Evolutionary conservation across 2,329 filamentous ascomycete genomes (phyloP), one percentile per base, ranked within the genome.

Genomic region (Scedosporium aurantiacum): DNA sequence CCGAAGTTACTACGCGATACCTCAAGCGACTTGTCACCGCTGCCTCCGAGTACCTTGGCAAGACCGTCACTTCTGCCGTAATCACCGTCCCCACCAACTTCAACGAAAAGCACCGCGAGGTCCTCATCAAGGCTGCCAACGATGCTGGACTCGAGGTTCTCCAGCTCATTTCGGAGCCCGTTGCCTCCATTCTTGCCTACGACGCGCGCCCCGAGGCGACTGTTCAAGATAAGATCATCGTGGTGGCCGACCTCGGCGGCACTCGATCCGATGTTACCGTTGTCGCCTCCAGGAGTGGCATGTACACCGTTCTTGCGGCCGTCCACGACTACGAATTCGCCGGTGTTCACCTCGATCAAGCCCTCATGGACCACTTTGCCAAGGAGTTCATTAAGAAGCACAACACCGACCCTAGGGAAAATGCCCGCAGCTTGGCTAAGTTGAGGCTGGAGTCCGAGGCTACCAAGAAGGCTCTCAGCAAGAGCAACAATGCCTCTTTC

Each of bases 321-420:
- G 85, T 88, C 32, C 94, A 97, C 78, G 94, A 99, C 79, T 97
- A 96, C 76, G 92, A 97, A 71, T 89, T 93, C 67, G 87, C 90
- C 62, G 94, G 94, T 70, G 82, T 85, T 41, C 86, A 91, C 66
- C 82, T 99, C 62, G 94, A 99, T 78, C 84, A 94, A 73, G 88
- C 93, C 58, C 82, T 99, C 63, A 89, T 96, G 73, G 93, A 99
- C 73, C 88, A 97, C 80, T 97, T 97, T 68, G 89, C 93, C 68
- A 99, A 99, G 82, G 94, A 99, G 76, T 99, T 99, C 78, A 83
- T 94, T 71, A 97, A 99, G 84, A 96, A 96, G 82, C 85, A 97
- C 83, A 88, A 87, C 78, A 84, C 84, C 62, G 94, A 97, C 74
- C 94, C 94, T 23, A 84, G 92, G 67, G 82, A 87, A 71, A 90